Evolutionary conservation across 2,329 filamentous ascomycete genomes (phyloP).

Genomic region (Ceratocystis huliohia): DNA sequence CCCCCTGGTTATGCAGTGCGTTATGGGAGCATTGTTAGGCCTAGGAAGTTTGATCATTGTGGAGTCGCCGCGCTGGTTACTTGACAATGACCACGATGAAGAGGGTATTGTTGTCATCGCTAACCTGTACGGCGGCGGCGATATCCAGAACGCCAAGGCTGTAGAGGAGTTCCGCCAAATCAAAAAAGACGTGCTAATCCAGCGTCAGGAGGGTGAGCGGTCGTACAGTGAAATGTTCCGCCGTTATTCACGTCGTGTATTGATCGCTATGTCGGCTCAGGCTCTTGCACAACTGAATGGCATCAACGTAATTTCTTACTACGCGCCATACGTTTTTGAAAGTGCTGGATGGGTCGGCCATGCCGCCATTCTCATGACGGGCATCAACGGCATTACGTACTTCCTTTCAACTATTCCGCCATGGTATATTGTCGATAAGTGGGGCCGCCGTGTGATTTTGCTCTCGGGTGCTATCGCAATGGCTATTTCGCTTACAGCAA

Average conservation of each 20-base stretch:
- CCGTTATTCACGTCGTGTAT: slow-evolving; percentile 78
- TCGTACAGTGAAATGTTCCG: slow-evolving; percentile 90
- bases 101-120: slow-evolving; percentile 98
- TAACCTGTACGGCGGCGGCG: slow-evolving; percentile 88
- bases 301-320: slow-evolving; percentile 99
- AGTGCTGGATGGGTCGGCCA: slow-evolving; percentile 91
- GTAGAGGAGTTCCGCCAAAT: slow-evolving; percentile 96
- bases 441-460: slow-evolving; percentile 79
- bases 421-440: slow-evolving; percentile 91
- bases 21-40: slow-evolving; percentile 81
- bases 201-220: slow-evolving; percentile 88
- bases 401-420: slow-evolving; percentile 84
- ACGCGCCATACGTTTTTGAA: slow-evolving; percentile 91
- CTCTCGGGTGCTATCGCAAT: slow-evolving; percentile 82
- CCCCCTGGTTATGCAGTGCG: slow-evolving; percentile 79
- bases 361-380: slow-evolving; percentile 88
- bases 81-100: slow-evolving; percentile 96
- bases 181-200: slow-evolving; percentile 91
- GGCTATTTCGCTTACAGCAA: slow-evolving; percentile 73
- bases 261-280: slow-evolving; percentile 98
- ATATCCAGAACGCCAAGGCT: slow-evolving; percentile 85
- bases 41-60: slow-evolving; percentile 84
- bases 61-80: slow-evolving; percentile 92
- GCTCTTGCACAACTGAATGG: slow-evolving; percentile 92
- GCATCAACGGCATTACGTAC: slow-evolving; percentile 85